Conservation (phyloP, 441 rosid genomes). For the Erodium moschatum region DNA sequence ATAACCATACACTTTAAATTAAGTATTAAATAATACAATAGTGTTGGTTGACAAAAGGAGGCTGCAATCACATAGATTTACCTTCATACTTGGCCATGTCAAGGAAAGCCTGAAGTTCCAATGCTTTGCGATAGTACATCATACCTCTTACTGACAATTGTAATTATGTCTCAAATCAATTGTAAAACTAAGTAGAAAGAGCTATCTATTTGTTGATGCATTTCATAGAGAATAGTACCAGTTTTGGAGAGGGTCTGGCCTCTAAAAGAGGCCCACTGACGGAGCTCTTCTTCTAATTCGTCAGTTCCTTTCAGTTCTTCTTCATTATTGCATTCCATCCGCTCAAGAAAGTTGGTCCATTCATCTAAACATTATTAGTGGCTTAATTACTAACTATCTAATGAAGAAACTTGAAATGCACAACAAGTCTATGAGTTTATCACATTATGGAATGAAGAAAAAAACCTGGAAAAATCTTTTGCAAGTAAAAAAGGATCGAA, state of each 20-base stretch:
- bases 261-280: slow-evolving; percentile 95
- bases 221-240: slow-evolving; percentile 37
- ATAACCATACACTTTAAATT: slow-evolving; percentile 3
- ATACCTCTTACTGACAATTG: slow-evolving; percentile 78
- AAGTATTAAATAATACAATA: neutral
- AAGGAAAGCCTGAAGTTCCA: slow-evolving; percentile 99
- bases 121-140: slow-evolving; percentile 96
- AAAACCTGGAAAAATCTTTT: slow-evolving; percentile 94
- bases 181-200: neutral
- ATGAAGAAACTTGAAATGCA: slow-evolving; percentile 14
- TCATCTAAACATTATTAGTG: slow-evolving; percentile 52
- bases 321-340: slow-evolving; percentile 44
- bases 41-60: neutral
- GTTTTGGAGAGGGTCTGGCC: slow-evolving; percentile 98
- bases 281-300: slow-evolving; percentile 71
- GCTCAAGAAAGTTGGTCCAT: slow-evolving; percentile 89
- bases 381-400: slow-evolving; percentile 7
- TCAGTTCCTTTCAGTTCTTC: slow-evolving; percentile 56
- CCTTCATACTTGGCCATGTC: slow-evolving; percentile 99
- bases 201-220: neutral
- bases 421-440: neutral
- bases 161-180: slow-evolving; percentile 22
- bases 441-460: slow-evolving; percentile 8
- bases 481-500: slow-evolving; percentile 90
- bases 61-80: slow-evolving; percentile 15